phyloP scores from a whole-genome alignment of 225 moss, liverwort and hornwort species.

The Anthoceros angustus region DNA sequence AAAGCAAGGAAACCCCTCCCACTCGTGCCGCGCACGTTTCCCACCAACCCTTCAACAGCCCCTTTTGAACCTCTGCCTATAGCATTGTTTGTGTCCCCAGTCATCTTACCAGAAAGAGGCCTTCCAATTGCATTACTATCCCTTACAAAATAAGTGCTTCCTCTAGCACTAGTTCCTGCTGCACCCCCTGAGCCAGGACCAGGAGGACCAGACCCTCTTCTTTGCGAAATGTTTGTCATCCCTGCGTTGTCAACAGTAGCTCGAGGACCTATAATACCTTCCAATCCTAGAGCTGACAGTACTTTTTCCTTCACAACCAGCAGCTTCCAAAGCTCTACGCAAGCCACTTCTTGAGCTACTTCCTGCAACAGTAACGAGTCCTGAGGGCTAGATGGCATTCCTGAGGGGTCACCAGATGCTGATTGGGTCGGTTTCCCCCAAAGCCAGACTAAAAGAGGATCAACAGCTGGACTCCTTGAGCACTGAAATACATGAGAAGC shows the following conservation, averaged over 20 bases:
- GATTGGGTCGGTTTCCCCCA: constrained; percentile 44
- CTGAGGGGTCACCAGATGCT: not conserved
- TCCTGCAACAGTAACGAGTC: constrained; percentile 20
- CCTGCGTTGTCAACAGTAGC: constrained; percentile 7
- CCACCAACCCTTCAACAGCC: not conserved
- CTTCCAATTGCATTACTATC: not conserved
- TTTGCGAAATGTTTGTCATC: constrained; percentile 8
- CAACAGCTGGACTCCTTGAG: constrained; percentile 25
- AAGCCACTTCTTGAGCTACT: constrained; percentile 34
- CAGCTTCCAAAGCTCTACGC: constrained; percentile 67
- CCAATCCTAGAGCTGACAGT: constrained; percentile 71
- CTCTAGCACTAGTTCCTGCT: not conserved
- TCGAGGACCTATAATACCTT: constrained; percentile 64
- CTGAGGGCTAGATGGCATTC: constrained; percentile 9
- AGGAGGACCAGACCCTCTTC: constrained; percentile 18
- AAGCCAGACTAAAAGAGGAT: constrained; percentile 59
- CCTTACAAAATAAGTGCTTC: not conserved
- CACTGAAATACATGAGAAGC: constrained; percentile 55
- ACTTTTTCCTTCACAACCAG: constrained; percentile 74
- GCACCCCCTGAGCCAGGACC: not conserved
- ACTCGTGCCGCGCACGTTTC: not conserved
- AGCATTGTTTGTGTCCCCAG: not conserved
- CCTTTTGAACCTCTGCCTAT: not conserved
- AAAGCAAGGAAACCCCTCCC: constrained; percentile 14
- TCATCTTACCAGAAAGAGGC: not conserved